A percentile compares a stretch with the other conserved stretches of the same genome.
Conservation (phyloP, 2,329 filamentous ascomycete genomes). For the Lachnellula hyalina region DNA sequence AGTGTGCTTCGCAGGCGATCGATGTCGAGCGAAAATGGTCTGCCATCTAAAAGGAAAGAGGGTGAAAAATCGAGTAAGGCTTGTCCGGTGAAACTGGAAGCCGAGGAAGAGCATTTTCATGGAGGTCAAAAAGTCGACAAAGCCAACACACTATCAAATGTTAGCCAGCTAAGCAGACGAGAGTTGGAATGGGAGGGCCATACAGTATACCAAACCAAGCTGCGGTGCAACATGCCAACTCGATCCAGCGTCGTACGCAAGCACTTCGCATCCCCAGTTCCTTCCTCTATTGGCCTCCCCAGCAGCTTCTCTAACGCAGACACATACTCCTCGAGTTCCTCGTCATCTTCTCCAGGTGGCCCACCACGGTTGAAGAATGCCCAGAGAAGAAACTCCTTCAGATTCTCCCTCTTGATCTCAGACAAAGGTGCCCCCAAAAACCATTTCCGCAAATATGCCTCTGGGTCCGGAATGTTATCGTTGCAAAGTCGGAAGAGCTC, state of each 20-base stretch:
- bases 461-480: slow-evolving; percentile 46
- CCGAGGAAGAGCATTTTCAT: slow-evolving; percentile 36
- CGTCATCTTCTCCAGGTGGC: slow-evolving; percentile 39
- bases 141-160: slow-evolving; percentile 25
- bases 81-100: slow-evolving; percentile 44
- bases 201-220: slow-evolving; percentile 53
- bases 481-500: slow-evolving; percentile 47
- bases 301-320: slow-evolving; percentile 45
- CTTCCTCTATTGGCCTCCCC: slow-evolving; percentile 43
- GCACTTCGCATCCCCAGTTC: slow-evolving; percentile 46
- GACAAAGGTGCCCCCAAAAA: slow-evolving; percentile 47
- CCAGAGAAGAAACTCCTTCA: slow-evolving; percentile 58
- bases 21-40: slow-evolving; percentile 39
- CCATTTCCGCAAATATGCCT: slow-evolving; percentile 51
- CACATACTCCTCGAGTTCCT: slow-evolving; percentile 53
- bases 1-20: slow-evolving; percentile 42
- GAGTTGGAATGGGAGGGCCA: slow-evolving; percentile 13
- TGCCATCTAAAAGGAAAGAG: slow-evolving; percentile 52
- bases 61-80: slow-evolving; percentile 37
- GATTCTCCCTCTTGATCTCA: slow-evolving; percentile 53
- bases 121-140: slow-evolving; percentile 33
- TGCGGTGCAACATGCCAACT: slow-evolving; percentile 51
- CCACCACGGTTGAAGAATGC: slow-evolving; percentile 48
- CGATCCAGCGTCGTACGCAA: slow-evolving; percentile 53
- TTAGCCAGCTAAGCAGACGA: slow-evolving; percentile 3